These are phyloP conservation scores for Suillus variegatus DNA, from an alignment of 768 basidiomycete genomes.

Conservation along the genomic window DNA sequence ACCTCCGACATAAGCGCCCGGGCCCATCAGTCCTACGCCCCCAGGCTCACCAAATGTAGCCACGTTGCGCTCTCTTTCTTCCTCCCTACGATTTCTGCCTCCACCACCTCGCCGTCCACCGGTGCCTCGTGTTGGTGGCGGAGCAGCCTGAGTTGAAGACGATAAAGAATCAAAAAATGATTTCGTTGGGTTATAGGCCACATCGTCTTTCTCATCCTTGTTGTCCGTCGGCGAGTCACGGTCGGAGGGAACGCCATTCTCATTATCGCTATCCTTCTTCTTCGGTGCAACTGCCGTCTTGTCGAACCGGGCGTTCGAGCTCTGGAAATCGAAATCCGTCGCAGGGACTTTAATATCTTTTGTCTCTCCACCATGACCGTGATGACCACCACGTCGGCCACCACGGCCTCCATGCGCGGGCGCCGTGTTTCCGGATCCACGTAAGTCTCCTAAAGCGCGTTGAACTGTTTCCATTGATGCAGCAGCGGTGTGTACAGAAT, in stretches of 20 bases:
- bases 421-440: conserved; percentile 30
- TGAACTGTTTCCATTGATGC: conserved; percentile 76
- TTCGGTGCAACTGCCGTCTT: conserved; percentile 56
- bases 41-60: conserved; percentile 89
- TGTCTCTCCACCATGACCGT: conserved; percentile 31
- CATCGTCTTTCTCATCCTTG: conserved; percentile 36
- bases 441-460: conserved; percentile 53
- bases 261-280: conserved; percentile 33
- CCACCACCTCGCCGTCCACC: conserved; percentile 45
- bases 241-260: conserved; percentile 31
- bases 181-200: conserved; percentile 72
- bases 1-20: conserved; percentile 76
- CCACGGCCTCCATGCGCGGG: conserved; percentile 39
- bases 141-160: conserved; percentile 44
- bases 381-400: conserved; percentile 35
- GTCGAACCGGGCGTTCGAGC: conserved; percentile 79
- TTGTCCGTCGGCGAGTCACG: conserved; percentile 25
- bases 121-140: conserved; percentile 36
- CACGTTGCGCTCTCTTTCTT: conserved; percentile 82
- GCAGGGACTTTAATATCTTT: conserved; percentile 58
- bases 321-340: conserved; percentile 82
- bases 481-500: conserved; percentile 68
- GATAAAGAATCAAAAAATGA: conserved; percentile 81
- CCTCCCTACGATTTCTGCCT: conserved; percentile 74
- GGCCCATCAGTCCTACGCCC: conserved; percentile 74